phyloP scores from a whole-genome alignment of 352 stramenopile species.

The Phytophthora nicotianae region DNA sequence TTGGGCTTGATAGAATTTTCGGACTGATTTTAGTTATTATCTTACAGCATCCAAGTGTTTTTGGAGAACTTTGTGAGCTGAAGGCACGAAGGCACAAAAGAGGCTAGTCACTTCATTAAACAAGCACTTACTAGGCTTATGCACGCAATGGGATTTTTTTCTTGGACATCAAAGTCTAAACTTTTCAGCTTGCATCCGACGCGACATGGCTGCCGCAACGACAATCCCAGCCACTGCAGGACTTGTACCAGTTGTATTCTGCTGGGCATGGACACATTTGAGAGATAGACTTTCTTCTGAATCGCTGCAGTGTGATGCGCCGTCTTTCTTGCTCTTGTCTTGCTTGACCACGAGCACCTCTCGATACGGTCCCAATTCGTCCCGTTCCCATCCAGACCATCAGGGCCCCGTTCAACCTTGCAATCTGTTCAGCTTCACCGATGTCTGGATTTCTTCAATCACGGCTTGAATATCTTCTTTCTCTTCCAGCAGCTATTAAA shows the following conservation, averaged over 20 bases:
- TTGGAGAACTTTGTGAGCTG: too few relatives aligned
- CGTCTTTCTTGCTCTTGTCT: constrained; percentile 44
- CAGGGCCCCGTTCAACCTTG: constrained; percentile 41
- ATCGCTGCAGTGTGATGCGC: constrained; percentile 38
- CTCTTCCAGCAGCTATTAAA: constrained; percentile 2
- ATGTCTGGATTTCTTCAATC: constrained; percentile 25
- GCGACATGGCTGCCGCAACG: constrained; percentile 76
- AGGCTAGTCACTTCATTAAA: too few relatives aligned
- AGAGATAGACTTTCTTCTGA: constrained; percentile 70
- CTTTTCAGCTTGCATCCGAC: constrained; percentile 64
- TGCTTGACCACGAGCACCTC: constrained; percentile 32
- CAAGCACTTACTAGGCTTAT: too few relatives aligned
- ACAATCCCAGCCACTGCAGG: constrained; percentile 74
- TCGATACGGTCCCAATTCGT: constrained; percentile 67
- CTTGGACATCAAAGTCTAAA: constrained; percentile 61
- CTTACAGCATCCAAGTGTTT: too few relatives aligned
- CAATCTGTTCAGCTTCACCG: constrained; percentile 10
- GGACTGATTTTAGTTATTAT: too few relatives aligned
- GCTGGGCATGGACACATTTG: constrained; percentile 63
- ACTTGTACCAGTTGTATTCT: constrained; percentile 72
- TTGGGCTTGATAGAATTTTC: too few relatives aligned
- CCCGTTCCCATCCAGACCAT: constrained; percentile 63
- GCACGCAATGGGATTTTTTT: too few relatives aligned
- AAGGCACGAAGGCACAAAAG: too few relatives aligned
- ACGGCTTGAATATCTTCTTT: constrained; percentile 23